Percentiles rank a stretch among this genome's conserved stretches.
These are phyloP conservation scores for Tulasnella sp. DNA, from an alignment of 768 basidiomycete species.

Conservation along the genomic window DNA sequence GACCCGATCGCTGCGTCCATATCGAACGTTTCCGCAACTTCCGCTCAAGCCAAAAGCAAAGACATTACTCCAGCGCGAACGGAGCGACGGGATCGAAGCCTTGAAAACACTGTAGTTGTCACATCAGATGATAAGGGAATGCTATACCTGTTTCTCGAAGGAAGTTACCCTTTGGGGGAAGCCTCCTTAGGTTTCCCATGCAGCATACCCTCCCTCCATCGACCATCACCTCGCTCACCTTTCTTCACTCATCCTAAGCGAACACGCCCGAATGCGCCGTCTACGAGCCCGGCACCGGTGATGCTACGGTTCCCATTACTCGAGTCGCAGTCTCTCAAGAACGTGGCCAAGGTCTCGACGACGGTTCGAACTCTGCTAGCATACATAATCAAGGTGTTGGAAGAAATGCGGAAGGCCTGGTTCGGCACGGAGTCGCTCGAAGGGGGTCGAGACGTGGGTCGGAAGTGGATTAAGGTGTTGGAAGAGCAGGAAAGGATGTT, in stretches of 20 bases:
- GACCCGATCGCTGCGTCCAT: slow-evolving; percentile 66
- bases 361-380: slow-evolving; percentile 69
- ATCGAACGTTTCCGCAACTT: slow-evolving; percentile 45
- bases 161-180: slow-evolving; percentile 69
- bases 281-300: slow-evolving; percentile 50
- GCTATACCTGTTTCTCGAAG: slow-evolving; percentile 72
- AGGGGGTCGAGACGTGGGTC: slow-evolving; percentile 71
- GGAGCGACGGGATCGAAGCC: slow-evolving; percentile 55
- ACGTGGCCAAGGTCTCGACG: slow-evolving; percentile 72
- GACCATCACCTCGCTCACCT: slow-evolving; percentile 50
- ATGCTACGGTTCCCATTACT: slow-evolving; percentile 62
- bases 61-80: slow-evolving; percentile 48
- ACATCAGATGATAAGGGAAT: slow-evolving; percentile 62
- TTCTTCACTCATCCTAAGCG: slow-evolving; percentile 42
- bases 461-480: slow-evolving; percentile 69
- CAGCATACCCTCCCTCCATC: slow-evolving; percentile 48
- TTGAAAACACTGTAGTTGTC: slow-evolving; percentile 51
- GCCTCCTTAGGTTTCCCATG: slow-evolving; percentile 47
- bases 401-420: slow-evolving; percentile 76
- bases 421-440: slow-evolving; percentile 63
- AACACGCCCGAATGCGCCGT: slow-evolving; percentile 23
- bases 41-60: slow-evolving; percentile 39
- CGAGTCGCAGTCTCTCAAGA: slow-evolving; percentile 58
- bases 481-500: slow-evolving; percentile 67
- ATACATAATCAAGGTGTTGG: slow-evolving; percentile 69